Conservation (phyloP, 345 rosid genomes). For the Eucalyptus marginata region DNA sequence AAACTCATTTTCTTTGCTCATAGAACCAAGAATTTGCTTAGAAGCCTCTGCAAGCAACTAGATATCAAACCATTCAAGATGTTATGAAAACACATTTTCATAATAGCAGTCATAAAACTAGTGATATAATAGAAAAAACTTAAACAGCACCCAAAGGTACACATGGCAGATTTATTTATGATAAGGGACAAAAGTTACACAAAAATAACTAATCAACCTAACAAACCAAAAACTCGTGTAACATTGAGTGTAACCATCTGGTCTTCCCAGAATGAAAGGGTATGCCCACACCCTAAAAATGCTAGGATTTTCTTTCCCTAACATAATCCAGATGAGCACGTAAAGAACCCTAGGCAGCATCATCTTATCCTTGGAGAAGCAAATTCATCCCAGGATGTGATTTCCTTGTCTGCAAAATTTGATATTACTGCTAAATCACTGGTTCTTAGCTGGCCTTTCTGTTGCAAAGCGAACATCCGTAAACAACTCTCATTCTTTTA, state of each 20-base stretch:
- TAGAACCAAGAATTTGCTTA: constrained; percentile 55
- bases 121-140: not conserved
- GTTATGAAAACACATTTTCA: not conserved
- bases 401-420: not conserved
- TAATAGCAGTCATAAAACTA: not conserved
- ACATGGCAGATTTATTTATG: not conserved
- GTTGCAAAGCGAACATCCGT: not conserved
- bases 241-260: not conserved
- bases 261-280: not conserved
- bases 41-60: constrained; percentile 99
- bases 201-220: not conserved
- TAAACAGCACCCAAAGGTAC: not conserved
- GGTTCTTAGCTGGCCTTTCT: not conserved
- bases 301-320: not conserved
- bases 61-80: constrained; percentile 9
- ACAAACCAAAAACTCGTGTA: not conserved
- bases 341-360: not conserved
- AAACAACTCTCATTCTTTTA: not conserved
- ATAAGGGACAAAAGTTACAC: not conserved
- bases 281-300: not conserved
- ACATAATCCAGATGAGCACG: not conserved
- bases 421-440: not conserved
- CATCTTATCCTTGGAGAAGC: not conserved
- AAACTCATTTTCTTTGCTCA: constrained; percentile 39
- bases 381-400: not conserved